Conservation (phyloP, 208 protist genomes). For the Acanthamoeba divionensis region DNA sequence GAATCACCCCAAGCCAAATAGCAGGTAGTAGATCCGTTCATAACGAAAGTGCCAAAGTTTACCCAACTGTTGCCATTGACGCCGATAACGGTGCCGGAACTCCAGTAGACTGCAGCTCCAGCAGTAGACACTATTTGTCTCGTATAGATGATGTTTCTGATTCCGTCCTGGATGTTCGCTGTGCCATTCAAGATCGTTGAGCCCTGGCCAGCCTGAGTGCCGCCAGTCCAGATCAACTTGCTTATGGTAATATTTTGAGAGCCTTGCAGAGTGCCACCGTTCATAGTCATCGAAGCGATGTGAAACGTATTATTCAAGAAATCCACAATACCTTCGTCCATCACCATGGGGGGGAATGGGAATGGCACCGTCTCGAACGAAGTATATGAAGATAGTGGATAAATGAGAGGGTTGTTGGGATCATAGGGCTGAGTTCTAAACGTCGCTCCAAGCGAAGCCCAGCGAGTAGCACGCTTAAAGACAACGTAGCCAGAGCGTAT, state of each 20-base stretch:
- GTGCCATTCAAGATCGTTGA: conserved; percentile 5
- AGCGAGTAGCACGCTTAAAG: not conserved
- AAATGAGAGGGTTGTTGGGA: no score
- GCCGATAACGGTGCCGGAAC: no score
- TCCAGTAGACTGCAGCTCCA: no score
- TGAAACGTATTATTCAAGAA: conserved; percentile 44
- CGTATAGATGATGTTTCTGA: no score
- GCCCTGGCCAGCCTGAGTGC: conserved; percentile 4
- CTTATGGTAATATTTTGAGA: conserved; percentile 7
- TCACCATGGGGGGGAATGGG: not conserved
- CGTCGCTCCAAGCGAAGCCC: not conserved
- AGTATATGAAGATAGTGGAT: not conserved
- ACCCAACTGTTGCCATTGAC: no score
- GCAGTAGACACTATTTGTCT: no score
- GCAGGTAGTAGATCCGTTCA: no score
- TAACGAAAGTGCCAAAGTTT: no score
- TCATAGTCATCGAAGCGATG: not conserved
- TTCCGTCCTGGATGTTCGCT: not conserved
- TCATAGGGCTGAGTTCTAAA: not conserved
- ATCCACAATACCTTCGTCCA: not conserved
- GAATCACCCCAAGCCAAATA: no score
- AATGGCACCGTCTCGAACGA: conserved; percentile 25
- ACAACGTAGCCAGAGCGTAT: not conserved
- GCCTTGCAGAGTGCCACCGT: not conserved
- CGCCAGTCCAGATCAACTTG: not conserved